Evolutionary conservation across 2,329 filamentous ascomycete species (phyloP), one percentile per base, ranked within the genome.

Genomic region (Penicillium palitans): DNA sequence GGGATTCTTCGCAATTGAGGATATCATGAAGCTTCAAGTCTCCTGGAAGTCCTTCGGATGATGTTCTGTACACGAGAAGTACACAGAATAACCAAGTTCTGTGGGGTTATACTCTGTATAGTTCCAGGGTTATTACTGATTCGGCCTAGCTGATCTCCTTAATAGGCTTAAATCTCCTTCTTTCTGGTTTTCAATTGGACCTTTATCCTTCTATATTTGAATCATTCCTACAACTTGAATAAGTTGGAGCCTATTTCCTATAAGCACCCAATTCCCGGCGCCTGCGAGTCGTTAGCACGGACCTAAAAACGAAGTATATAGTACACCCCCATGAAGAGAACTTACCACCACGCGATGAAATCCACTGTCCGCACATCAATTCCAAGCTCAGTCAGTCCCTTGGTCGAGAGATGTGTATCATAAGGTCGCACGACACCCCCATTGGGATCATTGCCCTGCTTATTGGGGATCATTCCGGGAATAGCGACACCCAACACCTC

Each of bases 401-500:
- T 84, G 9, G 90, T 96, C 68, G 90, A 92, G 46, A 97, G 79
- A 74, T 96, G 91, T 67, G 90, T 93, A 76, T 96, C 91, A 71
- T 90, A 96, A 13, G 93, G 92, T 62, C 92, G 83, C 76, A 92
- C 85, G 0, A 92, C 90, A 24, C 82, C 81, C 45, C 88, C 85
- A 61, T 85, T 87, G 6, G 87, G 86, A 63, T 90, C 88, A 72
- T 90, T 89, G 39, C 89, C 89, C 67, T 90, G 81, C 25, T 86
- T 83, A 68, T 91, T 88, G 10, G 66, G 59, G 67, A 84, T 81
- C 74, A 96, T 87, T 8, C 84, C 83, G 47, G 86, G 84, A 21
- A 88, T 80, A 12, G 89, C 83, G 55, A 96, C 72, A 0, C 88
- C 90, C 82, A 96, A 87, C 58, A 96, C 90, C 59, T 91, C 86